Percentiles rank a stretch among this genome's conserved stretches.
These are phyloP conservation scores for Hepatocystis sp. DNA, from an alignment of 169 alveolate genomes.

Conservation along the genomic window DNA sequence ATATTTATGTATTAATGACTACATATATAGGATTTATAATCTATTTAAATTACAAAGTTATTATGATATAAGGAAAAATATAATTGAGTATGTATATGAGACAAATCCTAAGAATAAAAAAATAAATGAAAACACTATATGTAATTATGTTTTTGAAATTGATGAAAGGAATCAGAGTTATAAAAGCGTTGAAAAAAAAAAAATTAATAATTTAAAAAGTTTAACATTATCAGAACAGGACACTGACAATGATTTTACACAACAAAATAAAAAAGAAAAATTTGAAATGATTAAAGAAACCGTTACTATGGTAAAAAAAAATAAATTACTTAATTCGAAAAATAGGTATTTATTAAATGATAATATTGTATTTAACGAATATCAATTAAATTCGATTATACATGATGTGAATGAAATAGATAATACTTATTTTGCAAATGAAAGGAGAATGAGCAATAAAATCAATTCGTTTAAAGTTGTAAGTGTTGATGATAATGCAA, in stretches of 20 bases:
- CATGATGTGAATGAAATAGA: constrained; percentile 50
- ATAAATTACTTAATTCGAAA: no score
- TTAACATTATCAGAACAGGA: no score
- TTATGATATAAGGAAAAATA: constrained; percentile 90
- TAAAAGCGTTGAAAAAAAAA: no score
- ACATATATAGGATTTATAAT: constrained; percentile 90
- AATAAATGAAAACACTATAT: constrained; percentile 42
- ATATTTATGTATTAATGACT: constrained; percentile 92
- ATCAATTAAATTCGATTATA: constrained; percentile 60
- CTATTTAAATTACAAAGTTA: constrained; percentile 91
- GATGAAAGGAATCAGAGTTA: constrained; percentile 20
- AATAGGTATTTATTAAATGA: no score
- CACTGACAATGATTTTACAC: no score
- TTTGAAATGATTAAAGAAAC: no score
- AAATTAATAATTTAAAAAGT: no score
- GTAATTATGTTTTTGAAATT: constrained; percentile 63
- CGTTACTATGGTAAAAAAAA: no score
- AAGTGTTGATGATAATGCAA: constrained; percentile 33
- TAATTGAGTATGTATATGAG: constrained; percentile 88
- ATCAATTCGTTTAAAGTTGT: constrained; percentile 42
- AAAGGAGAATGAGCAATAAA: constrained; percentile 71
- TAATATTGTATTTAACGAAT: constrained; percentile 24
- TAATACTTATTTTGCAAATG: constrained; percentile 70
- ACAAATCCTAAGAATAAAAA: constrained; percentile 80
- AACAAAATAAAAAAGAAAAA: no score